Conservation (phyloP, 352 stramenopile species). For the Phytophthora melonis region DNA sequence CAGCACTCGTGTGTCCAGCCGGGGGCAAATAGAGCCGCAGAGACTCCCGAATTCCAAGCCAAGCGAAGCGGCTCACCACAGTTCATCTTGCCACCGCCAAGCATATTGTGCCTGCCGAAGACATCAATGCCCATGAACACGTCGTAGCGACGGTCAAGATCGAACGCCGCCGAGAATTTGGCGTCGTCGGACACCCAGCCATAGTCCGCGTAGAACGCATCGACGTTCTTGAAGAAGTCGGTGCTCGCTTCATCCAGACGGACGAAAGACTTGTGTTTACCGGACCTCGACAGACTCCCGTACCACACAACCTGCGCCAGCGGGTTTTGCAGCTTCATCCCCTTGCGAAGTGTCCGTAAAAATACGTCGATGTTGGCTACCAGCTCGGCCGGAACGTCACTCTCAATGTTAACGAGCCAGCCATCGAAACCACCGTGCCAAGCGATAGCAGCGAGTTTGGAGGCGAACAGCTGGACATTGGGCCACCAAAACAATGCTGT, state of each 20-base stretch:
- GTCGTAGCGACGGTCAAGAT: slow-evolving; percentile 57
- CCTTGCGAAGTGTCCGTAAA: slow-evolving; percentile 37
- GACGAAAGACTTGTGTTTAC: slow-evolving; percentile 46
- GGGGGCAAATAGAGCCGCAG: slow-evolving; percentile 46
- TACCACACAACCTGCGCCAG: slow-evolving; percentile 64
- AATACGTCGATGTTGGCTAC: slow-evolving; percentile 45
- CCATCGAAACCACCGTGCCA: slow-evolving; percentile 60
- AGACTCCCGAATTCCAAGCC: slow-evolving; percentile 53
- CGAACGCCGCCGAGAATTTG: slow-evolving; percentile 52
- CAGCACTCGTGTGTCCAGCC: slow-evolving; percentile 53
- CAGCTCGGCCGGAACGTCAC: slow-evolving; percentile 41
- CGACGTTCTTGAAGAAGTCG: slow-evolving; percentile 55
- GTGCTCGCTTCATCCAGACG: slow-evolving; percentile 49
- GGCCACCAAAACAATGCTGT: background rate
- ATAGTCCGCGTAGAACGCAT: slow-evolving; percentile 66
- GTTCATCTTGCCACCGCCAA: slow-evolving; percentile 47
- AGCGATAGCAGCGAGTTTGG: slow-evolving; percentile 50
- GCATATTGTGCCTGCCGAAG: slow-evolving; percentile 53
- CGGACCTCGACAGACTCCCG: slow-evolving; percentile 47
- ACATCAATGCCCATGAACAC: slow-evolving; percentile 71
- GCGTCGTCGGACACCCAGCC: slow-evolving; percentile 54
- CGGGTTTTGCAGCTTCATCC: slow-evolving; percentile 34
- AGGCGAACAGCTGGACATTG: slow-evolving; percentile 38
- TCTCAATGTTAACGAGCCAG: slow-evolving; percentile 76
- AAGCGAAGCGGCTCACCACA: slow-evolving; percentile 40